Base-by-base conservation (phyloP, 2,329 filamentous ascomycete species). In the Acarospora socialis region DNA sequence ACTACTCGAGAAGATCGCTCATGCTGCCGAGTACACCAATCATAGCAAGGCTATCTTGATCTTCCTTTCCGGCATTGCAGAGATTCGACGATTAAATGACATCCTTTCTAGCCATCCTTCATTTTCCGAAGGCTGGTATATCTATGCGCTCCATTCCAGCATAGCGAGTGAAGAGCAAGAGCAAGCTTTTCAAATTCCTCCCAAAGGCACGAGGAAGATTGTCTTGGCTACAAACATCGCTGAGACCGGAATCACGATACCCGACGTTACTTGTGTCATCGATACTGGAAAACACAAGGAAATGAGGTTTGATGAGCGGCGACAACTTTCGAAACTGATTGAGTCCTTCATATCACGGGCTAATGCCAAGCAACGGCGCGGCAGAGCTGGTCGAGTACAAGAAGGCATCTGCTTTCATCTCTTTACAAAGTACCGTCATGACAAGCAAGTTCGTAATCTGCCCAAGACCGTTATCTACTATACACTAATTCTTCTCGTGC, bases 161-260 rank as follows among this genome's bases (percentile, higher is more conserved):
- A 94, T 98, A 44, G 84, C 87, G 7, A 94, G 81, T 28, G 87
- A 95, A 47, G 90, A 98, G 39, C 90, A 98, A 52, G 87, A 98
- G 55, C 77, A 80, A 20, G 90, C 90, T 0, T 98, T 98, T 51
- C 62, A 82, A 4, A 59, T 93, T 1, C 90, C 90, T 4, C 83
- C 86, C 1, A 67, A 66, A 3, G 87, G 87, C 1, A 66, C 75
- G 35, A 72, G 86, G 40, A 98, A 98, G 59, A 90, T 98, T 41
- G 87, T 98, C 2, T 68, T 98, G 33, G 86, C 90, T 2, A 98
- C 90, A 9, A 98, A 98, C 50, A 98, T 98, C 52, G 90, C 90
- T 4, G 90, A 98, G 54, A 98, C 90, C 1, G 90, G 90, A 61
- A 93, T 98, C 49, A 98, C 90, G 0, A 98, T 98, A 43, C 90